A percentile compares a stretch with the other conserved stretches of the same genome.
Evolutionary conservation across 2,329 filamentous ascomycete species (phyloP).

Genomic region (Chaetomiaceae sp.): DNA sequence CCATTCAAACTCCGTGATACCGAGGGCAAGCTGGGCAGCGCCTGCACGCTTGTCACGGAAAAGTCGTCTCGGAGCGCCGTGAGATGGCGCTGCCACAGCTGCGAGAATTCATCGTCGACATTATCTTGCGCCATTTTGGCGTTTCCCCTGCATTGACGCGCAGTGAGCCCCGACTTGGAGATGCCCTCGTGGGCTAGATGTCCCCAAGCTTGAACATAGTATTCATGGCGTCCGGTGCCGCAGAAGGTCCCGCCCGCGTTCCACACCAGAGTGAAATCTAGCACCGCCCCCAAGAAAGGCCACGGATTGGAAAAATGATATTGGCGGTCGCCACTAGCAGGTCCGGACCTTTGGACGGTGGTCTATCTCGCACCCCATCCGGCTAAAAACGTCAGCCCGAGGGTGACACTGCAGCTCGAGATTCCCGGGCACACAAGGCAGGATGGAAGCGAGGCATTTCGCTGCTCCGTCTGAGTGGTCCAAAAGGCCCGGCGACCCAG

Average conservation of each 20-base stretch:
- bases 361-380: slow-evolving; percentile 5
- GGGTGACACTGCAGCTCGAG: slow-evolving; percentile 16
- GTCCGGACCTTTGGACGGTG: not conserved
- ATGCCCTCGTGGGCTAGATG: not conserved
- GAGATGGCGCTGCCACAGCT: slow-evolving; percentile 23
- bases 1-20: slow-evolving; percentile 5
- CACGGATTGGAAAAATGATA: not conserved
- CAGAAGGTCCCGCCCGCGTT: no score
- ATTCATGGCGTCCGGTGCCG: not conserved
- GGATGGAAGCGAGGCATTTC: slow-evolving; percentile 4
- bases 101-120: slow-evolving; percentile 18
- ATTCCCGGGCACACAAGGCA: slow-evolving; percentile 7
- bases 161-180: no score
- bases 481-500: not conserved
- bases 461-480: slow-evolving; percentile 13
- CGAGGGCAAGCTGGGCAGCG: slow-evolving; percentile 11
- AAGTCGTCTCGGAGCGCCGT: slow-evolving; percentile 18
- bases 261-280: no score
- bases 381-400: slow-evolving; percentile 21
- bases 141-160: not conserved
- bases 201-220: no score
- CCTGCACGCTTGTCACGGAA: slow-evolving; percentile 13
- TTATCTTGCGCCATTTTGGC: not conserved
- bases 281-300: not conserved
- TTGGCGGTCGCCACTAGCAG: not conserved